Conservation (phyloP, 345 rosid species). For the Stellera chamaejasme region DNA sequence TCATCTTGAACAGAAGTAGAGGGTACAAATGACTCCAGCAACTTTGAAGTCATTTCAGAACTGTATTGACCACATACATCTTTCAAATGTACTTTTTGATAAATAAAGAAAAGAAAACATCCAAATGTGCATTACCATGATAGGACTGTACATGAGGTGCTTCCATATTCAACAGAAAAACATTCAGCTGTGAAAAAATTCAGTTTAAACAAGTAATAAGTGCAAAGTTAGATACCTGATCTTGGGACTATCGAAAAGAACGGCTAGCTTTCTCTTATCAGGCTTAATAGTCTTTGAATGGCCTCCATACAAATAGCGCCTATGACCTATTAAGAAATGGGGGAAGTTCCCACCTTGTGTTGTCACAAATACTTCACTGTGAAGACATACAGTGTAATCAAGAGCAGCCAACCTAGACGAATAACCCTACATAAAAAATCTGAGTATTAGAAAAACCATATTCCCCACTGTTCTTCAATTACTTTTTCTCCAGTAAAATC, state of each 20-base stretch:
- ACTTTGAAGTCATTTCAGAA: too few species aligned
- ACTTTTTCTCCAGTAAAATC: not conserved
- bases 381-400: constrained; percentile 87
- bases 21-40: too few species aligned
- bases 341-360: constrained; percentile 99
- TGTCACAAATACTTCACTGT: constrained; percentile 90
- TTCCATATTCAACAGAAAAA: too few species aligned
- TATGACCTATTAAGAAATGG: constrained; percentile 91
- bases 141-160: too few species aligned
- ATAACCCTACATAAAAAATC: constrained; percentile 56
- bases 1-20: too few species aligned
- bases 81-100: too few species aligned
- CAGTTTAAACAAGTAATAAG: constrained; percentile 8
- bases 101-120: too few species aligned
- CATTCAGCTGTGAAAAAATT: not conserved
- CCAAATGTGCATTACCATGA: too few species aligned
- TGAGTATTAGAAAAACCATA: constrained; percentile 12
- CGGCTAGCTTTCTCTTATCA: constrained; percentile 81
- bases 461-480: not conserved
- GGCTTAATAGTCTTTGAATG: constrained; percentile 89
- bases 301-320: constrained; percentile 84
- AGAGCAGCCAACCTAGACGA: constrained; percentile 93
- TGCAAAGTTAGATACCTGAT: constrained; percentile 38
- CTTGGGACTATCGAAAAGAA: constrained; percentile 70
- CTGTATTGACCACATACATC: too few species aligned